Base-by-base conservation (phyloP, 148 eudicot species). In the Amaranthus cruentus region DNA sequence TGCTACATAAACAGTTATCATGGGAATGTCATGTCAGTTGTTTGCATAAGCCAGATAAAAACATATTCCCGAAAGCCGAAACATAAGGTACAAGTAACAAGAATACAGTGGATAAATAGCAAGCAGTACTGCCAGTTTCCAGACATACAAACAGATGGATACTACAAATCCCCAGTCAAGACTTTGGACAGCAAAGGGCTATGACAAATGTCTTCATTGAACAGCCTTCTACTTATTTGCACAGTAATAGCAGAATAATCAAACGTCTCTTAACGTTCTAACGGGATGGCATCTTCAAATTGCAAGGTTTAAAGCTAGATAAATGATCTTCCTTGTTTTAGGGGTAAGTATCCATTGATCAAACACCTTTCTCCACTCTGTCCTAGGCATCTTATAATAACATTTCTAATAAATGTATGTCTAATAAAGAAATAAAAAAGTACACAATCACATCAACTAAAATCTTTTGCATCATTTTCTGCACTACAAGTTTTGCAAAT, bases 361-460 rank as follows among this genome's bases (percentile, higher is more conserved):
- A 5, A 8, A 42, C 42, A 47, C 47, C 14, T 62, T 48, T 4
- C n/a, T 6, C 47, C 48, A 42, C 48, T n/a, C 66, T 43, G 14
- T 48, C 66, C 64, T 11, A 42, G 47, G 48, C n/a, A 28, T 28
- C 66, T 13, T n/a, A 57, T 3, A 13, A 4, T 57, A 13, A 6
- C 14, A 57, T n/a, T 4, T 13, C 66, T 15, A 66, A 48, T 66
- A 5, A 46, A 47, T n/a, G 2, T 62, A 4, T 42, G 13, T 62
- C 18, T 49, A 43, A 42, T 56, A 79, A 62, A 77, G 76, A 55
- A 28, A 9, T 10, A 14, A 67, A 51, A 58, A 48, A 54, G 52
- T 62, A 7, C 42, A 58, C 54, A 18, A 44, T 53, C 2, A 43
- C 21, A 61, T 50, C 55, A 49, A 43, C 18, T 43, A 44, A 4